Evolutionary conservation across 2,329 filamentous ascomycete genomes (phyloP).

Genomic region (Cytospora chrysosperma): DNA sequence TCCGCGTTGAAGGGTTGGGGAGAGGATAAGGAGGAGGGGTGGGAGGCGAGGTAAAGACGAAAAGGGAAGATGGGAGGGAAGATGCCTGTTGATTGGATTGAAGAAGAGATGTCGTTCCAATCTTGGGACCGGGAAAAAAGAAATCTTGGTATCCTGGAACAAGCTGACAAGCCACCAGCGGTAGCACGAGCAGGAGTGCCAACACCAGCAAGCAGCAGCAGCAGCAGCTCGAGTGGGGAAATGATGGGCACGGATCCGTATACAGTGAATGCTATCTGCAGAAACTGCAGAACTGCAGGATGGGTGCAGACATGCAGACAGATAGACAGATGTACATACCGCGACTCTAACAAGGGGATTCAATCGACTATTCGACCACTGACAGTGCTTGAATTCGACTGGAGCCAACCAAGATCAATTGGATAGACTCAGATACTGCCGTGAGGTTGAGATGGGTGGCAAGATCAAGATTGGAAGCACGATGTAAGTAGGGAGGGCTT

Average conservation of each 20-base stretch:
- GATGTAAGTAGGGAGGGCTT: neutral
- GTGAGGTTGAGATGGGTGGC: neutral
- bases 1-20: neutral
- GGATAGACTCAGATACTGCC: neutral
- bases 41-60: neutral
- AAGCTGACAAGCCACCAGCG: neutral
- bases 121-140: neutral
- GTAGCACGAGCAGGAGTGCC: too few species aligned
- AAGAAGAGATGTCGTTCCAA: neutral
- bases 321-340: too few species aligned
- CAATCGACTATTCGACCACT: neutral
- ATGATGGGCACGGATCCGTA: neutral
- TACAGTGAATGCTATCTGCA: too few species aligned
- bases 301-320: neutral
- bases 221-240: neutral
- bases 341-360: too few species aligned
- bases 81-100: constrained; percentile 8
- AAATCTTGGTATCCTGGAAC: neutral
- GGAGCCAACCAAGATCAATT: neutral
- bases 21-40: neutral
- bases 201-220: neutral
- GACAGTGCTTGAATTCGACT: neutral
- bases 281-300: neutral
- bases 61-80: neutral
- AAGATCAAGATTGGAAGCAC: neutral